These are phyloP conservation scores for Coniochaeta prunicola DNA, from an alignment of 2,329 filamentous ascomycete genomes.

Conservation along the genomic window DNA sequence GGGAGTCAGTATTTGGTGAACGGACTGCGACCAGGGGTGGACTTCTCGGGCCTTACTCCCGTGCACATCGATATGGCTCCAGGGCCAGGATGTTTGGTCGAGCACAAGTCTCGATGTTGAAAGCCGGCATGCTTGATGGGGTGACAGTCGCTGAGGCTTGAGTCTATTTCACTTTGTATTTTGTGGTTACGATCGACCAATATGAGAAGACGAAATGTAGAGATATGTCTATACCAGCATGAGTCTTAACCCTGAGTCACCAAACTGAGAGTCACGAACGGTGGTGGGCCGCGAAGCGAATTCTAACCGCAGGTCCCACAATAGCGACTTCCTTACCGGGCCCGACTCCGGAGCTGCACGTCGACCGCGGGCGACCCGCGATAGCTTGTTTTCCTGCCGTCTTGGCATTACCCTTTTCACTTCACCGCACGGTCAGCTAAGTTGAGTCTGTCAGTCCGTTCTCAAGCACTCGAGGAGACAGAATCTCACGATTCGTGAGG, in stretches of 20 bases:
- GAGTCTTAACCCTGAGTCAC: conserved; percentile 4
- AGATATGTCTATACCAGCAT: not conserved
- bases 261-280: conserved; percentile 5
- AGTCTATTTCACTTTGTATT: not conserved
- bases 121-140: conserved; percentile 44
- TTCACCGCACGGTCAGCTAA: not conserved
- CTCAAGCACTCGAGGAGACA: not conserved
- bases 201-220: not conserved
- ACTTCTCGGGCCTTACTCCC: conserved; percentile 54
- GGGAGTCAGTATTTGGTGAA: conserved; percentile 11
- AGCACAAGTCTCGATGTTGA: conserved; percentile 68
- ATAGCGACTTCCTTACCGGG: not conserved
- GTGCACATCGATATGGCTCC: conserved; percentile 72
- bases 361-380: conserved; percentile 5
- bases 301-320: not conserved
- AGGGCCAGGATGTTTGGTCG: conserved; percentile 70
- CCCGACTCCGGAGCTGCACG: conserved; percentile 10
- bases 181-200: not conserved
- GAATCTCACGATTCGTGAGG: too few relatives aligned
- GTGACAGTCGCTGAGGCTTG: not conserved
- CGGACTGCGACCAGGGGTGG: not conserved
- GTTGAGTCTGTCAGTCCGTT: not conserved
- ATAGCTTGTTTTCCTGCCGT: not conserved
- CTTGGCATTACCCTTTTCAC: not conserved
- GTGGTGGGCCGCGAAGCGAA: conserved; percentile 1